These are phyloP conservation scores for Erythrophleum fordii DNA, from an alignment of 306 rosid species.

Conservation along the genomic window DNA sequence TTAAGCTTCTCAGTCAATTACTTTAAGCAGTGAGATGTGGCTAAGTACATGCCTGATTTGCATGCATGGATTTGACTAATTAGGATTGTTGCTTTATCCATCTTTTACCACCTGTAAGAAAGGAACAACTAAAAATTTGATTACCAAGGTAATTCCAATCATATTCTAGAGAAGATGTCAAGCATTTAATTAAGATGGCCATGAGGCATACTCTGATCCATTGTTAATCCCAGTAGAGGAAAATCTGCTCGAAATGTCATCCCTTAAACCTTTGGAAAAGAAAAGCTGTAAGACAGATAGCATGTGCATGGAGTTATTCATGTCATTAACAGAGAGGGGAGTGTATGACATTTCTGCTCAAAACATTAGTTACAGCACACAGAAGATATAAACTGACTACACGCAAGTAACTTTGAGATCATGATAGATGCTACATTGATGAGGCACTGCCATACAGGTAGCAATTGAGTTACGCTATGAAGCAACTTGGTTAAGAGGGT, in stretches of 20 bases:
- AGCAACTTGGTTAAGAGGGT: neutral
- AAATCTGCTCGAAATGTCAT: neutral
- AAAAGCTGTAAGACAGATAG: neutral
- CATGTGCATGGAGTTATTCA: slow-evolving; percentile 14
- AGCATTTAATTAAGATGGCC: slow-evolving; percentile 28
- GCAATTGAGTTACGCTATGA: slow-evolving; percentile 4
- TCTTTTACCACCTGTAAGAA: neutral
- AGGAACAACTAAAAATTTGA: neutral
- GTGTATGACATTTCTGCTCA: slow-evolving; percentile 6
- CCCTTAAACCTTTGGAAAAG: slow-evolving; percentile 14
- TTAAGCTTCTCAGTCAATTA: neutral
- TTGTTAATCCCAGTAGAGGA: slow-evolving; percentile 5
- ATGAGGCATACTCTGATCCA: neutral
- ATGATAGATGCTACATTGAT: neutral
- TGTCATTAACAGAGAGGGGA: neutral
- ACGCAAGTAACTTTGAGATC: neutral
- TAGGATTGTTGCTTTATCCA: neutral
- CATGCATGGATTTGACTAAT: neutral
- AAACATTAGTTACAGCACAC: neutral
- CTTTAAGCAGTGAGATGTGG: neutral
- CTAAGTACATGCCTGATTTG: neutral
- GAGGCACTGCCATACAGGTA: slow-evolving; percentile 9
- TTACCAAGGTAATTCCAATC: neutral
- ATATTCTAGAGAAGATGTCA: slow-evolving; percentile 4
- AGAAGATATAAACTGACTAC: neutral